Evolutionary conservation across 352 stramenopile genomes (phyloP), one percentile per base, ranked within the genome.

Genomic region (Pythium oligandrum): DNA sequence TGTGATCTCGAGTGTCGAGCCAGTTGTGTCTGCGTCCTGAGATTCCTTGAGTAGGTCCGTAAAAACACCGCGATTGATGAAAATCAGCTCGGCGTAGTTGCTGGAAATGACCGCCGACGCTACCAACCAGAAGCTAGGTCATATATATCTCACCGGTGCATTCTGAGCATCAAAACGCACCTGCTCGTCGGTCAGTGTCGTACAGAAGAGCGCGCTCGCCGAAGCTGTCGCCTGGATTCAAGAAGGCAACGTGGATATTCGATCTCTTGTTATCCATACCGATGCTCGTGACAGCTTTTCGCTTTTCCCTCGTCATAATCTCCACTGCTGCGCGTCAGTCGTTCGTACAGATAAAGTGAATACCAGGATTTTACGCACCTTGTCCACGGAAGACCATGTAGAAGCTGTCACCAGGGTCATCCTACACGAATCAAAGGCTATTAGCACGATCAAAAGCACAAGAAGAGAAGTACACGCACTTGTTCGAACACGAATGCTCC

Each of bases 341-440:
- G 53, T 48, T 46, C 36, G 36, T 44, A 44, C 6, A 37, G 37
- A 11, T 12, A 34, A 4, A 26, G 17, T 48, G 17, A 32, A 54
- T 4, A 48, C n/a, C 6, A 10, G 12, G 17, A 48, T 5, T 5
- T 35, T 17, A 40, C 59, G n/a, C 53, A 88, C 80, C 80, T 79
- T 75, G 68, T 40, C 83, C 83, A 10, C 78, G 70, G 47, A 85
- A 89, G 5, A 93, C 73, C 58, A 91, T 71, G 44, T 89, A 91
- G 38, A 91, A 90, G 31, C 72, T 88, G 34, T 91, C 80, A 11
- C 83, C 80, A 17, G 72, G 70, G 10, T 93, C 83, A 5, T 81
- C 77, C 80, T 93, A 39, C 17, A 26, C 17, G 17, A 26, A 26
- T 26, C 0, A 26, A 26, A 26, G 17, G 17, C 17, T 26, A 26